Conservation (phyloP, 1,284 basidiomycete genomes). For the Cutaneotrichosporon sp. region DNA sequence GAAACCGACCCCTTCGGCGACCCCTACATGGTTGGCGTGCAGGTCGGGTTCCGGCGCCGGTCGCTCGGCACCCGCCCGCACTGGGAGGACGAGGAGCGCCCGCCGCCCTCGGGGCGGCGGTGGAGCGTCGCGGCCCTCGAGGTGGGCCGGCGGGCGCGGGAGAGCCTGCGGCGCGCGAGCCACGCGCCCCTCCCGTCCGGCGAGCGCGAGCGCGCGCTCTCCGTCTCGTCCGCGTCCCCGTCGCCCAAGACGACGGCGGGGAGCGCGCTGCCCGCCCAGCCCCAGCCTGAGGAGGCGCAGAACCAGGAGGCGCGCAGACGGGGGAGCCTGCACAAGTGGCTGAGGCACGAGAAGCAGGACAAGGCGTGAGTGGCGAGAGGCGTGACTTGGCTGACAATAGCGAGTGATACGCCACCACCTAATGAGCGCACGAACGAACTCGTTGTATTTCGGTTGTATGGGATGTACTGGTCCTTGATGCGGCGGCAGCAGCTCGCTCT, state of each 20-base stretch:
- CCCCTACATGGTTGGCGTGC: background rate
- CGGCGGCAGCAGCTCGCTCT: too few relatives aligned
- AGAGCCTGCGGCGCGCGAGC: background rate
- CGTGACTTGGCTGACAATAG: too few relatives aligned
- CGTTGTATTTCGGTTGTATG: too few relatives aligned
- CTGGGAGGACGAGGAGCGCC: background rate
- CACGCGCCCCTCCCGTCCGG: background rate
- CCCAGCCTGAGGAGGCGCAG: background rate
- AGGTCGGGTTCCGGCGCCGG: slow-evolving; percentile 4
- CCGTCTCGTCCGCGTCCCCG: background rate
- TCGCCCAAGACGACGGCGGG: background rate
- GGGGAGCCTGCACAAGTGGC: background rate
- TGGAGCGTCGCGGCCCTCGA: background rate
- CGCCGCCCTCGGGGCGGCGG: background rate
- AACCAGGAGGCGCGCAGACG: background rate
- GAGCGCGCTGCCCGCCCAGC: background rate
- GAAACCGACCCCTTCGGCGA: slow-evolving; percentile 5
- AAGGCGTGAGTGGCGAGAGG: too few relatives aligned
- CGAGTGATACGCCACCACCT: too few relatives aligned
- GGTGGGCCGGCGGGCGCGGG: background rate
- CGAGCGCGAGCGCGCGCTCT: background rate
- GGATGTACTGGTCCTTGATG: too few relatives aligned
- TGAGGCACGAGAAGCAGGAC: background rate
- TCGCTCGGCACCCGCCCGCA: background rate
- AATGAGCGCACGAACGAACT: too few relatives aligned